phyloP scores from a whole-genome alignment of 371 early-diverging fungal genomes.

The Circinella umbellata region DNA sequence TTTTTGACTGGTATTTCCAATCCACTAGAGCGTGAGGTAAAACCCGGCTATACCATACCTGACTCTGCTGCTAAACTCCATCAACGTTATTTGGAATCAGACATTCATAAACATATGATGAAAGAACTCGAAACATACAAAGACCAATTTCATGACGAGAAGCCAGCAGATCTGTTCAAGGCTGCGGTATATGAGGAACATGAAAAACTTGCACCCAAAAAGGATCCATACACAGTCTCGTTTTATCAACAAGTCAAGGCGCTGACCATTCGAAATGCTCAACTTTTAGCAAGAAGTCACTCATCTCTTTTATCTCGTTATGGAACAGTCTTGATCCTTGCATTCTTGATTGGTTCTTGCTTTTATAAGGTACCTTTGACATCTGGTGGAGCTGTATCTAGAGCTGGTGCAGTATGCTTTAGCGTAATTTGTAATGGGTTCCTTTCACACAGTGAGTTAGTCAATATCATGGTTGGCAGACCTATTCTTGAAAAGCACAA shows the following conservation, averaged over 20 bases:
- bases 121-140: constrained; percentile 41
- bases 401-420: constrained; percentile 68
- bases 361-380: constrained; percentile 59
- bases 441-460: constrained; percentile 56
- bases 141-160: constrained; percentile 26
- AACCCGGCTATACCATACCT: constrained; percentile 51
- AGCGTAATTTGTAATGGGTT: constrained; percentile 59
- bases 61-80: constrained; percentile 55
- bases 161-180: constrained; percentile 50
- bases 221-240: constrained; percentile 60
- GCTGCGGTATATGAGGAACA: constrained; percentile 55
- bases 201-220: constrained; percentile 55
- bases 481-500: constrained; percentile 72
- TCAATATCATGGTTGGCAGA: constrained; percentile 58
- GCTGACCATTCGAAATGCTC: constrained; percentile 63
- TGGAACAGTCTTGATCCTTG: constrained; percentile 59
- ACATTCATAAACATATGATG: constrained; percentile 32
- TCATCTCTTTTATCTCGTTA: constrained; percentile 52
- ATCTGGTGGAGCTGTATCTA: constrained; percentile 65
- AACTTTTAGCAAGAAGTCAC: constrained; percentile 45
- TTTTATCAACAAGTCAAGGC: constrained; percentile 61
- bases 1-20: constrained; percentile 66
- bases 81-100: constrained; percentile 39
- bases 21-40: constrained; percentile 50
- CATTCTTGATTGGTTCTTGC: constrained; percentile 67